Base-by-base conservation (phyloP, 768 basidiomycete species). In the Boletus rubropictus region DNA sequence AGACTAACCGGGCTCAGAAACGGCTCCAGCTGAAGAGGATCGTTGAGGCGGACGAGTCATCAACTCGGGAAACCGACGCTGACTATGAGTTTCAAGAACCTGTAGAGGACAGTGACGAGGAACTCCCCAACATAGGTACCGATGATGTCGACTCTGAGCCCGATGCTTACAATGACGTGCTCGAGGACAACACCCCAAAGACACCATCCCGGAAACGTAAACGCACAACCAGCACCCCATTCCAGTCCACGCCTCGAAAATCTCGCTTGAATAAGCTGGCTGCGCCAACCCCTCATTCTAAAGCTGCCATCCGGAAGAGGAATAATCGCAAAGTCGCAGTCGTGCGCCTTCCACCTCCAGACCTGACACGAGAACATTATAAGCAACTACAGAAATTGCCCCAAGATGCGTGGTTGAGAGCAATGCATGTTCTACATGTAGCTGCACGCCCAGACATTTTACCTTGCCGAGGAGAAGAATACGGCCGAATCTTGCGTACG, bases 371-470 rank as follows among this genome's bases (percentile, higher is more conserved):
- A 51, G 67, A 69, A 40, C 52, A 66, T 51, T 62, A 62, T 51
- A 73, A 70, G 56, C 66, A 56, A 17, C 53, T 77, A 60, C 72
- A 70, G 21, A 77, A 76, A 51, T 64, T 89, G 3, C 82, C 86
- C 3, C 63, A 74, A 32, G 86, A 94, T 58, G 82, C 90, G 3
- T 95, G 88, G 81, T 64, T 92, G 44, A 77, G 91, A 8, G 86
- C 90, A 6, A 88, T 95, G 82, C 84, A 92, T 61, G 79, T 90
- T 11, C 65, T 98, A 39, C 96, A 98, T 62, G 96, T 98, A 12
- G 90, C 89, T 2, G 88, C 89, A 42, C 78, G 94, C 7, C 95
- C 96, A 1, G 90, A 95, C 54, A 75, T 80, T 21, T 68, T 99
- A 33, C 93, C 93, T 4, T 95, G 94, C 67, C 72, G 96, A 38